These are phyloP conservation scores for Tolypocladium tropicale DNA, from an alignment of 2,329 filamentous ascomycete genomes.

Conservation along the genomic window DNA sequence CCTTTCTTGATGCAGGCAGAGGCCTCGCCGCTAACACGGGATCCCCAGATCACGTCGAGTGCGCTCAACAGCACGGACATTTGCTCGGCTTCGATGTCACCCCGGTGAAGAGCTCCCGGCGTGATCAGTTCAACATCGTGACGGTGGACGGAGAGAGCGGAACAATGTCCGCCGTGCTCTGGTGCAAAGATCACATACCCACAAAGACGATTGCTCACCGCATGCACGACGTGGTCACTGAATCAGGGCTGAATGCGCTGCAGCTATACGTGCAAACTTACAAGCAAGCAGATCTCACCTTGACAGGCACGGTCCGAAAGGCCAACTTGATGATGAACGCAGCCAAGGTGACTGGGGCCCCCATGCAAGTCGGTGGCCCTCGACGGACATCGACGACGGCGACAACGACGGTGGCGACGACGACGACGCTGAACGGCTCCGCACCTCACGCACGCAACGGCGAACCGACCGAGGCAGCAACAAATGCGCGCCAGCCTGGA, in stretches of 20 bases:
- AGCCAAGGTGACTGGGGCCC: conserved; percentile 39
- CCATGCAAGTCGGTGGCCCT: conserved; percentile 21
- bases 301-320: conserved; percentile 89
- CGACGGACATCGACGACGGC: conserved; percentile 48
- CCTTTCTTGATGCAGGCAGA: not conserved
- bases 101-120: conserved; percentile 78
- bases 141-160: conserved; percentile 74
- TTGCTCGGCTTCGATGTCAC: conserved; percentile 82
- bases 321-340: conserved; percentile 66
- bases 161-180: conserved; percentile 73
- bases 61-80: conserved; percentile 76
- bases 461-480: conserved; percentile 15
- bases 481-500: conserved; percentile 23
- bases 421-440: conserved; percentile 11
- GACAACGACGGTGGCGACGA: conserved; percentile 19
- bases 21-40: conserved; percentile 4
- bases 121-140: conserved; percentile 71
- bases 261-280: conserved; percentile 82
- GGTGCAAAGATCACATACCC: conserved; percentile 82
- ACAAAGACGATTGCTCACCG: conserved; percentile 64
- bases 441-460: conserved; percentile 12
- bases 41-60: conserved; percentile 59
- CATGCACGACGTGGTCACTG: conserved; percentile 66
- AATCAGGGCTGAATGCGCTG: conserved; percentile 65
- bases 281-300: conserved; percentile 84